phyloP scores from a whole-genome alignment of 371 early-diverging fungal species.

The Circinella minor region DNA sequence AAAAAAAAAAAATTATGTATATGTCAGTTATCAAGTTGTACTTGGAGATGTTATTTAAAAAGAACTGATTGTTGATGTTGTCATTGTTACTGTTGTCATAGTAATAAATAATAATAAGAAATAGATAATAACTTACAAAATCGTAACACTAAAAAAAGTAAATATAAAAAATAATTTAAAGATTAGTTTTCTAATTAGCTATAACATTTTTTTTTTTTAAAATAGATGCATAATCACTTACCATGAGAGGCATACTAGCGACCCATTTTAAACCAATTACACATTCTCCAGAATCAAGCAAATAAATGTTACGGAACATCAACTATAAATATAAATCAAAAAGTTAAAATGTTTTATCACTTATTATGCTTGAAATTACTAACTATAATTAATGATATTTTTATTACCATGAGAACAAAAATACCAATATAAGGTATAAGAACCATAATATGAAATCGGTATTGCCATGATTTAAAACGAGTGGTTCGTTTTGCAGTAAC shows the following conservation, averaged over 20 bases:
- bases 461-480: slow-evolving; percentile 24
- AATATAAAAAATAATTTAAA: neutral
- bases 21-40: neutral
- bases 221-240: slow-evolving; percentile 16
- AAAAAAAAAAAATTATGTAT: neutral
- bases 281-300: slow-evolving; percentile 49
- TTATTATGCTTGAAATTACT: too few relatives aligned
- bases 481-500: slow-evolving; percentile 26
- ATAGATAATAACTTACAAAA: slow-evolving; percentile 32
- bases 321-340: slow-evolving; percentile 26
- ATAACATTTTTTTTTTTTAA: neutral
- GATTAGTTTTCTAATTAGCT: neutral
- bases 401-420: slow-evolving; percentile 49
- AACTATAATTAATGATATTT: neutral
- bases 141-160: slow-evolving; percentile 32
- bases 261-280: slow-evolving; percentile 50
- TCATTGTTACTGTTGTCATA: too few relatives aligned
- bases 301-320: slow-evolving; percentile 45
- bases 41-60: neutral
- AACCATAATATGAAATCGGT: slow-evolving; percentile 32
- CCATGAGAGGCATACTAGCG: slow-evolving; percentile 54
- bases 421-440: slow-evolving; percentile 49
- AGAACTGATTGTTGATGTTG: too few relatives aligned
- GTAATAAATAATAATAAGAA: too few relatives aligned
- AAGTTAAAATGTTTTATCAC: neutral